Conservation (phyloP, 805 yeast genomes). For the Kuraishia floccosa region DNA sequence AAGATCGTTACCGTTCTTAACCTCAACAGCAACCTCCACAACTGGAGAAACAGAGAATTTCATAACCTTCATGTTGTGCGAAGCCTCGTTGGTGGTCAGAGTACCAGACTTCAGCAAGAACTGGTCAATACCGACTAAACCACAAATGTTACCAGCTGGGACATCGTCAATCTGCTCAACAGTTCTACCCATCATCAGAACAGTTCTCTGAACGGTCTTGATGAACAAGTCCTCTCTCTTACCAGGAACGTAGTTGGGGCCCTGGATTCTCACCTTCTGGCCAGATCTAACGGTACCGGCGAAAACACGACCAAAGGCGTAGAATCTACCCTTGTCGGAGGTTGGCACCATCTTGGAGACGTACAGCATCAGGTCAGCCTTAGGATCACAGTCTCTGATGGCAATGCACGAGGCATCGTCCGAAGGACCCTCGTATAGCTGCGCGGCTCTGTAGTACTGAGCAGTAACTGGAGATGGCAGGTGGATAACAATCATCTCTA, state of each 20-base stretch:
- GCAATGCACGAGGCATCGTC: constrained; percentile 86
- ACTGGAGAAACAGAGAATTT: constrained; percentile 99
- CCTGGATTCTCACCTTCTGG: constrained; percentile 99
- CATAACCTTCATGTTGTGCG: constrained; percentile 99
- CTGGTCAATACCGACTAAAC: constrained; percentile 99
- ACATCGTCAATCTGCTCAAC: constrained; percentile 98
- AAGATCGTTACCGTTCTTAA: constrained; percentile 97
- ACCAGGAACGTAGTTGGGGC: constrained; percentile 99
- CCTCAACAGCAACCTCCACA: constrained; percentile 99
- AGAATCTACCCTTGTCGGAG: constrained; percentile 99
- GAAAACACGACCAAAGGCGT: constrained; percentile 99
- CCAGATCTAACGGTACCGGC: constrained; percentile 99
- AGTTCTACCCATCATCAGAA: constrained; percentile 98
- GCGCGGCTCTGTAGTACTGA: constrained; percentile 97
- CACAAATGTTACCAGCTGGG: constrained; percentile 99
- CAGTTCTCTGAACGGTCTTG: constrained; percentile 98
- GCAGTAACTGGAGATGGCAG: constrained; percentile 99
- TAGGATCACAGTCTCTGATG: constrained; percentile 97
- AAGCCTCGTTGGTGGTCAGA: constrained; percentile 88
- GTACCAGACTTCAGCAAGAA: constrained; percentile 99
- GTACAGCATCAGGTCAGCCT: constrained; percentile 96
- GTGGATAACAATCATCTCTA: constrained; percentile 97
- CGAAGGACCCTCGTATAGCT: constrained; percentile 97
- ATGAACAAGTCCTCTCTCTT: constrained; percentile 95
- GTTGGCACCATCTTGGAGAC: constrained; percentile 99